Evolutionary conservation across 2,329 filamentous ascomycete genomes (phyloP).

Genomic region (Mollisia scopiformis): DNA sequence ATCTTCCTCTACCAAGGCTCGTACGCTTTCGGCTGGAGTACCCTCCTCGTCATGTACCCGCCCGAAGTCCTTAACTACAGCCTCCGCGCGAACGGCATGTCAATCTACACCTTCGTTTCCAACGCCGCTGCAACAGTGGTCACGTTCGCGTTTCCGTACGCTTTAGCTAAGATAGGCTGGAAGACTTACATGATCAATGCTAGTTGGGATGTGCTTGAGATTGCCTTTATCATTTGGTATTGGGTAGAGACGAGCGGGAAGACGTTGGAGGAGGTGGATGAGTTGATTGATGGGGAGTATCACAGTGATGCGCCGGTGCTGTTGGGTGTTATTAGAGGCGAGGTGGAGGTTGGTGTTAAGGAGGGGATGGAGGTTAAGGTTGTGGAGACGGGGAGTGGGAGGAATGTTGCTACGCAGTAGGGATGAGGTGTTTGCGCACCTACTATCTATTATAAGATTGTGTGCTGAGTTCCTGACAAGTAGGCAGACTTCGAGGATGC

Average conservation of each 20-base stretch:
- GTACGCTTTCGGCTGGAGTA: conserved; percentile 53
- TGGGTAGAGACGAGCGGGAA: conserved; percentile 44
- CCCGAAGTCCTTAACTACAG: conserved; percentile 53
- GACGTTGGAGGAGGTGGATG: conserved; percentile 43
- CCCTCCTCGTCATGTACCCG: conserved; percentile 50
- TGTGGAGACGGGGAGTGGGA: not conserved
- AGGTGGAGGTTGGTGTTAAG: not conserved
- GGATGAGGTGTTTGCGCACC: no score
- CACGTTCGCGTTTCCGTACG: conserved; percentile 47
- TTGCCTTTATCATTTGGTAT: conserved; percentile 31
- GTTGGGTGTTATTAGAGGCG: not conserved
- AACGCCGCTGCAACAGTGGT: conserved; percentile 19
- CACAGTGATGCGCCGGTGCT: conserved; percentile 28
- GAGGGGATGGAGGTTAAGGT: not conserved
- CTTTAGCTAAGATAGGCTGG: conserved; percentile 46
- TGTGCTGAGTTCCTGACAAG: no score
- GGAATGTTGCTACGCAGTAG: not conserved
- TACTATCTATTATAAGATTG: no score
- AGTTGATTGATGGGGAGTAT: conserved; percentile 40
- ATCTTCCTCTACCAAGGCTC: conserved; percentile 56
- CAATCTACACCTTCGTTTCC: conserved; percentile 37
- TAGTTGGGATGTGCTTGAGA: conserved; percentile 20
- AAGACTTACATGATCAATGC: conserved; percentile 51
- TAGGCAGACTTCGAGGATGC: no score
- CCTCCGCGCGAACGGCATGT: conserved; percentile 51